These are phyloP conservation scores for Coniochaeta hoffmannii DNA, from an alignment of 2,329 filamentous ascomycete species.

Conservation along the genomic window DNA sequence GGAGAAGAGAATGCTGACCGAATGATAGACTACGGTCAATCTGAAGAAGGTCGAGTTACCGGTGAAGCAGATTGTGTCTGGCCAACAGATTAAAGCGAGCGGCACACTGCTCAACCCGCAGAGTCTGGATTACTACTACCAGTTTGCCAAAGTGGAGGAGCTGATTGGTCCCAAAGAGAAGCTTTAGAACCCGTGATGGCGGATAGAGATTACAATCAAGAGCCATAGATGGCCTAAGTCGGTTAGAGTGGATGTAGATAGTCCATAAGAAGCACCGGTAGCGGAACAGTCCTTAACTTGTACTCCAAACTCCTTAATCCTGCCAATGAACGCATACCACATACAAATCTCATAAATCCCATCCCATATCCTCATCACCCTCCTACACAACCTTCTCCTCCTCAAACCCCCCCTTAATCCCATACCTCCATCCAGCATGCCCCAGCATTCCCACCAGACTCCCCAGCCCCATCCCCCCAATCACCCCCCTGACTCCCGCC, in stretches of 20 bases:
- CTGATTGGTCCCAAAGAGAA: constrained; percentile 39
- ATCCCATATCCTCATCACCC: not conserved
- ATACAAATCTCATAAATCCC: too few relatives aligned
- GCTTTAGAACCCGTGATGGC: constrained; percentile 27
- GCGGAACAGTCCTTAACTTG: too few relatives aligned
- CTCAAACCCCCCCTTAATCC: constrained; percentile 32
- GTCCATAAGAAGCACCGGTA: too few relatives aligned
- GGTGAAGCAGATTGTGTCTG: constrained; percentile 77
- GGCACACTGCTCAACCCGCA: constrained; percentile 71
- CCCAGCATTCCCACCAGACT: constrained; percentile 40
- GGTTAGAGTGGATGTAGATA: not conserved
- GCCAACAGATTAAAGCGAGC: constrained; percentile 64
- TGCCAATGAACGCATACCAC: too few relatives aligned
- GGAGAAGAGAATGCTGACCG: constrained; percentile 9
- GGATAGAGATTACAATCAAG: not conserved
- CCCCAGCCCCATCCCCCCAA: constrained; percentile 40
- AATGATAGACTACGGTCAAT: constrained; percentile 64
- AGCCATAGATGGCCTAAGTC: too few relatives aligned
- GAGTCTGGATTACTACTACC: constrained; percentile 71
- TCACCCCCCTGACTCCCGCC: constrained; percentile 25
- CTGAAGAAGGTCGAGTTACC: constrained; percentile 80
- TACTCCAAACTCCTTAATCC: too few relatives aligned
- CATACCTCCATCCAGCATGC: constrained; percentile 43
- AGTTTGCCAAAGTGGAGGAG: constrained; percentile 66
- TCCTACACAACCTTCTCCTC: constrained; percentile 14